Evolutionary conservation across 495 filamentous ascomycete genomes (phyloP), one percentile per base, ranked within the genome.

Genomic region (Lasiosphaeria ovina): DNA sequence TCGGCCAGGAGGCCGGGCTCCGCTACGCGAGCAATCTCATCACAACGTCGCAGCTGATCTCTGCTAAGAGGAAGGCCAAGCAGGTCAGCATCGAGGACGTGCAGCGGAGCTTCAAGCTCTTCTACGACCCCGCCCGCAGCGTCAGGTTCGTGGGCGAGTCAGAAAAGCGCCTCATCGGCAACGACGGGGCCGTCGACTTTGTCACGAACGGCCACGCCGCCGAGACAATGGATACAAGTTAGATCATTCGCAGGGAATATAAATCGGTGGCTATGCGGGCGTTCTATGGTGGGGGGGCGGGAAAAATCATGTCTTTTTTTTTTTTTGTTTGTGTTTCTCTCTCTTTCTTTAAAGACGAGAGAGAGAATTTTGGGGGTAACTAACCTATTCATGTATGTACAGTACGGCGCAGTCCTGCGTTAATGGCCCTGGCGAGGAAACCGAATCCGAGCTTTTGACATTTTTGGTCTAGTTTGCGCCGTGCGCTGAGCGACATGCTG

Each of bases 21-120:
- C 81, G 94, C 55, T 98, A 98, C 70, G 93, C 90, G 3, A 92
- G 91, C 77, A 96, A 98, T 69, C 85, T 98, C 24, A 97, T 99
- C 76, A 96, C 89, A 6, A 97, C 95, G 2, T 92, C 91, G 5
- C 84, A 92, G 70, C 82, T 98, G 12, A 81, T 97, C 55, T 81
- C 65, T 74, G 76, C 80, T 48, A 98, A 98, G 83, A 81, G 92
- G 58, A 87, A 87, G 63, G 86, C 85, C 35, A 83, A 83, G 62
- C 87, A 94, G 69, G 89, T 99, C 51, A 84, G 83, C 63, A 81
- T 94, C 54, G 83, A 90, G 47, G 95, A 99, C 71, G 93, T 99
- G 34, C 89, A 96, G 78, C 83, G 92, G 56, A 93, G 91, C 76
- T 99, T 92, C 79, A 82, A 84, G 65, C 82, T 99, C 49, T 99